Evolutionary conservation across 345 rosid species (phyloP).

Genomic region (Pseudoturritis turrita): DNA sequence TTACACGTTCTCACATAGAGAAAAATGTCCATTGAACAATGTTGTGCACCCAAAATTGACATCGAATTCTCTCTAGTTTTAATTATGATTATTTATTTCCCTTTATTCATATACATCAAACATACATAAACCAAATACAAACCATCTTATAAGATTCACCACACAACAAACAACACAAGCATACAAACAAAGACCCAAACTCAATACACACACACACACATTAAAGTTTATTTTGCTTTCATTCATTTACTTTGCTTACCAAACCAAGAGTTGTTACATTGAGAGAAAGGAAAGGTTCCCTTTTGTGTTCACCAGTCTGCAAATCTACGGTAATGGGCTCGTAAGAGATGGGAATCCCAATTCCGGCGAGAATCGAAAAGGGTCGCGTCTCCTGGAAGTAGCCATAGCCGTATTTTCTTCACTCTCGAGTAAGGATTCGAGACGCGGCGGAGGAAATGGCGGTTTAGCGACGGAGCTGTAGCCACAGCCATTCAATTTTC

Average conservation of each 20-base stretch:
- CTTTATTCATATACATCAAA: neutral
- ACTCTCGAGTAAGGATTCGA: constrained; percentile 33
- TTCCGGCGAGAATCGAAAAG: constrained; percentile 31
- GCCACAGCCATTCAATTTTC: constrained; percentile 59
- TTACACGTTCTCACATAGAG: too few relatives aligned
- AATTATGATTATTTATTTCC: neutral
- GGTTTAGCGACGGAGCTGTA: constrained; percentile 43
- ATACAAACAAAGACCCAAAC: neutral
- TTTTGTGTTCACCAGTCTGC: constrained; percentile 52
- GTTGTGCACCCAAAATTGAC: too few relatives aligned
- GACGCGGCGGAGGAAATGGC: constrained; percentile 43
- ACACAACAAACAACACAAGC: constrained; percentile 2
- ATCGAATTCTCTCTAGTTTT: neutral
- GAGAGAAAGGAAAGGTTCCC: constrained; percentile 38
- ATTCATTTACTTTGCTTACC: constrained; percentile 3
- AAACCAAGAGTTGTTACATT: constrained; percentile 43
- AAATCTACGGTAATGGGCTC: constrained; percentile 45
- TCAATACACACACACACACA: neutral
- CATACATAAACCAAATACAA: neutral
- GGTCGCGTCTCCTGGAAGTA: constrained; percentile 3
- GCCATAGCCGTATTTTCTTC: constrained; percentile 31
- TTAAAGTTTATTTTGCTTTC: neutral
- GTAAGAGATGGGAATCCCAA: constrained; percentile 30
- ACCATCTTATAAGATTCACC: neutral
- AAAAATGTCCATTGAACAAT: too few relatives aligned